phyloP scores from a whole-genome alignment of 192 early-diverging fungal genomes.

The Oehlia diaphana region DNA sequence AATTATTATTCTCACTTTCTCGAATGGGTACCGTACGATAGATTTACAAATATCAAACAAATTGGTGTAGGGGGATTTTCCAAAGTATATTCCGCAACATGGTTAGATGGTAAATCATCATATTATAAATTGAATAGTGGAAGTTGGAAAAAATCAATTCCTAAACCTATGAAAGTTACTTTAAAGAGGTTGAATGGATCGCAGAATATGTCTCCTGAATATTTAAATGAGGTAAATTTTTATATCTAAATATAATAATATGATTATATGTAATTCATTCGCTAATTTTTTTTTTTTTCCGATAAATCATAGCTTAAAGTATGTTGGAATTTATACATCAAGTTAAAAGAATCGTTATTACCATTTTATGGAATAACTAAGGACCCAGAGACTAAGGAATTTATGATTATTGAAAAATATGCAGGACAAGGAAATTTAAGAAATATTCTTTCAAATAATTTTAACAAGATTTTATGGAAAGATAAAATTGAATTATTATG shows the following conservation, averaged over 20 bases:
- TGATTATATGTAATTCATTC: too few species aligned
- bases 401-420: slow-evolving; percentile 38
- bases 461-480: slow-evolving; percentile 34
- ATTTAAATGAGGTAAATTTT: too few species aligned
- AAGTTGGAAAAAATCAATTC: too few species aligned
- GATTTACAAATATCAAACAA: slow-evolving; percentile 6
- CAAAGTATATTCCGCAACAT: slow-evolving; percentile 30
- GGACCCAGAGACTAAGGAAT: slow-evolving; percentile 31
- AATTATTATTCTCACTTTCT: neutral
- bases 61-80: slow-evolving; percentile 39
- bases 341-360: neutral
- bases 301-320: too few species aligned
- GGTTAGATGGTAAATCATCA: neutral
- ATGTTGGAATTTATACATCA: too few species aligned
- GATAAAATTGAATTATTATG: slow-evolving; percentile 34
- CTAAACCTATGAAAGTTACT: too few species aligned
- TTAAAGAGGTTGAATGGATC: neutral
- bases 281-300: too few species aligned
- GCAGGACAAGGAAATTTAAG: slow-evolving; percentile 38
- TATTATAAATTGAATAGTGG: too few species aligned
- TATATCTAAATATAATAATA: too few species aligned
- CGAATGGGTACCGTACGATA: slow-evolving; percentile 8
- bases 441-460: slow-evolving; percentile 36
- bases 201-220: too few species aligned
- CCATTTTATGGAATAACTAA: neutral